Percentiles rank a stretch among this genome's conserved stretches.
phyloP scores from a whole-genome alignment of 148 eudicot species.

The Hydrangea macrophylla region DNA sequence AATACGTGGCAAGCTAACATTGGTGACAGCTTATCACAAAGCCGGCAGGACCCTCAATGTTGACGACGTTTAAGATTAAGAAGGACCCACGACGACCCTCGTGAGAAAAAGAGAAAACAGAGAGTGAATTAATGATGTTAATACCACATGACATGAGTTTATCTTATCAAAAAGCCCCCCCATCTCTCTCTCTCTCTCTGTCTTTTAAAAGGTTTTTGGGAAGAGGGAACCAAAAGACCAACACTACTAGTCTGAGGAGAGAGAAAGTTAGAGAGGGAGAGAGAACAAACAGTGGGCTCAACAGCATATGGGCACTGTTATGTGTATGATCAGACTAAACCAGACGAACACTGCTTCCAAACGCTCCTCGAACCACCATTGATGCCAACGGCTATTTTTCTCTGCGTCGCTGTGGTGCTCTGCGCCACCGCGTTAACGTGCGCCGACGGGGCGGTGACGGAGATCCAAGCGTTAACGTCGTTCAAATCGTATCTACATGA shows the following conservation, averaged over 20 bases:
- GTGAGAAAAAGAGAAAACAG: background rate
- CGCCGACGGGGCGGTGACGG: constrained; percentile 19
- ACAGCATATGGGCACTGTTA: background rate
- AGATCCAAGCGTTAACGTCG: constrained; percentile 32
- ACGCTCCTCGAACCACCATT: constrained; percentile 7
- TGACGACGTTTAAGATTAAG: too few relatives aligned
- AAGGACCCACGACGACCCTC: background rate
- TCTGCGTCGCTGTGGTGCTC: constrained; percentile 17
- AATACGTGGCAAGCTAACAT: too few relatives aligned
- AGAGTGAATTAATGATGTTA: constrained; percentile 8
- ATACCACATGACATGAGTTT: background rate
- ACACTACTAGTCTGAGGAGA: too few relatives aligned
- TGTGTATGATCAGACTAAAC: background rate
- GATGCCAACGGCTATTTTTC: constrained; percentile 30
- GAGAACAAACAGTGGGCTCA: constrained; percentile 4
- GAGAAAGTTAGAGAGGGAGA: constrained; percentile 7
- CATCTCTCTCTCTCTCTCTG: too few relatives aligned
- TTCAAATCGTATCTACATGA: constrained; percentile 38
- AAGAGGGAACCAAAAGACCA: background rate
- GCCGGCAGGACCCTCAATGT: too few relatives aligned
- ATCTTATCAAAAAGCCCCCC: too few relatives aligned
- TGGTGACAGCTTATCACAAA: too few relatives aligned
- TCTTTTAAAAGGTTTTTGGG: constrained; percentile 4
- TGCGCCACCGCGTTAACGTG: background rate
- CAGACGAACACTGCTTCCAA: background rate